phyloP scores from a whole-genome alignment of 345 rosid genomes.

The Carallia pectinifolia region DNA sequence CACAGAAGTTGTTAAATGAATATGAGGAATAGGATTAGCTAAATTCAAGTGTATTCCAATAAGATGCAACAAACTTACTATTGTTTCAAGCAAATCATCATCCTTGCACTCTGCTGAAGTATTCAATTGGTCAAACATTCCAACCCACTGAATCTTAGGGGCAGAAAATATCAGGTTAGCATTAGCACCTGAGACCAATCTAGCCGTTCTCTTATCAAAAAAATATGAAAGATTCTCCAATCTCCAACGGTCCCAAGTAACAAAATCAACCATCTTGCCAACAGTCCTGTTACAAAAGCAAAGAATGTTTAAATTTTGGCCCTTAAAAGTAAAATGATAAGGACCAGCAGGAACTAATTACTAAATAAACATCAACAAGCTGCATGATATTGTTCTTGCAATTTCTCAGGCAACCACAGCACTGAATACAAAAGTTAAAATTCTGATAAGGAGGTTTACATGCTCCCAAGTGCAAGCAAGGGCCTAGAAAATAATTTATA shows the following conservation, averaged over 20 bases:
- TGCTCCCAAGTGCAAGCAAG: too few species aligned
- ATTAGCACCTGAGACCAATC: slow-evolving; percentile 65
- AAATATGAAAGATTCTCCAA: slow-evolving; percentile 55
- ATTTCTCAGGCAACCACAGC: too few species aligned
- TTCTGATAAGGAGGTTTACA: too few species aligned
- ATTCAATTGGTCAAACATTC: slow-evolving; percentile 45
- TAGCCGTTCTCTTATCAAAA: slow-evolving; percentile 59
- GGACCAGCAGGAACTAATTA: slow-evolving; percentile 4
- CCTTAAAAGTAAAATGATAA: slow-evolving; percentile 9
- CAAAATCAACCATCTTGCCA: slow-evolving; percentile 39
- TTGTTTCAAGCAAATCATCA: slow-evolving; percentile 39
- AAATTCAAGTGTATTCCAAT: too few species aligned
- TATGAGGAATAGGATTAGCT: too few species aligned
- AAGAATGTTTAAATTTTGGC: slow-evolving; percentile 11
- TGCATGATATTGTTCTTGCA: neutral
- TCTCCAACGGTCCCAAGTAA: slow-evolving; percentile 63
- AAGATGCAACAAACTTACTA: slow-evolving; percentile 40
- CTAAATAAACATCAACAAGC: neutral
- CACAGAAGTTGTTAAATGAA: too few species aligned
- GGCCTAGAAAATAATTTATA: too few species aligned
- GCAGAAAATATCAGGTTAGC: slow-evolving; percentile 62
- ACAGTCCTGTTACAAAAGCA: slow-evolving; percentile 33
- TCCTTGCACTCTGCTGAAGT: slow-evolving; percentile 30
- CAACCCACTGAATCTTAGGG: slow-evolving; percentile 57
- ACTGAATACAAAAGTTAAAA: too few species aligned